Evolutionary conservation across 2,329 filamentous ascomycete species (phyloP), one percentile per base, ranked within the genome.

Genomic region (Alternaria ventricosa): DNA sequence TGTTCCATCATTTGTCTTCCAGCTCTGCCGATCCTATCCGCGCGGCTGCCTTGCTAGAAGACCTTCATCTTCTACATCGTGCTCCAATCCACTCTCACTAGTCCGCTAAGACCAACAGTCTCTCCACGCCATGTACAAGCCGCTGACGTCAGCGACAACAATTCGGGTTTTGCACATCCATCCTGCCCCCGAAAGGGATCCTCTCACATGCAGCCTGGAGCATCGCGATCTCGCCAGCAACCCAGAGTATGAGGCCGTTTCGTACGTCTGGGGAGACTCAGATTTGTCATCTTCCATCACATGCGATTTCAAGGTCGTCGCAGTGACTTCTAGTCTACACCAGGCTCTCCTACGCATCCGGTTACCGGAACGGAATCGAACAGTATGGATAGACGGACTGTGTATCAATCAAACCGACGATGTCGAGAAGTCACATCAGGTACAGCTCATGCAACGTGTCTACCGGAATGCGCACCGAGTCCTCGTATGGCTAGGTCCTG

Each of bases 301-400:
- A 0, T 41, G 33, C 33, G 15, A 41, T 41, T 41, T 7, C 33
- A 41, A 10, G 7, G 4, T n/a, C 33, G 3, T 3, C 0, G 0
- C 33, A 41, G 33, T 41, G 4, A 41, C 33, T 5, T 2, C 7
- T 2, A 41, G 33, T 41, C 15, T 41, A 15, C 15, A 41, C 15
- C 4, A n/a, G 8, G 15, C 15, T 41, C 7, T 41, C 4, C 0
- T n/a, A 10, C 7, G 33, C 0, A 0, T 41, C 1, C 33, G 33
- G 33, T 10, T 10, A 41, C 33, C 33, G 15, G 15, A 41, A 2
- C 33, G 2, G 33, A 4, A 0, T 41, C 33, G 33, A 1, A 41
- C 7, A n/a, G 15, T 41, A 7, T 41, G 33, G 33, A 41, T 41
- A 4, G 33, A 41, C 2, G 33, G 33, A 41, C 4, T 41, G 8